These are phyloP conservation scores for Puccinia hordei DNA, from an alignment of 1,284 basidiomycete genomes.

Conservation along the genomic window DNA sequence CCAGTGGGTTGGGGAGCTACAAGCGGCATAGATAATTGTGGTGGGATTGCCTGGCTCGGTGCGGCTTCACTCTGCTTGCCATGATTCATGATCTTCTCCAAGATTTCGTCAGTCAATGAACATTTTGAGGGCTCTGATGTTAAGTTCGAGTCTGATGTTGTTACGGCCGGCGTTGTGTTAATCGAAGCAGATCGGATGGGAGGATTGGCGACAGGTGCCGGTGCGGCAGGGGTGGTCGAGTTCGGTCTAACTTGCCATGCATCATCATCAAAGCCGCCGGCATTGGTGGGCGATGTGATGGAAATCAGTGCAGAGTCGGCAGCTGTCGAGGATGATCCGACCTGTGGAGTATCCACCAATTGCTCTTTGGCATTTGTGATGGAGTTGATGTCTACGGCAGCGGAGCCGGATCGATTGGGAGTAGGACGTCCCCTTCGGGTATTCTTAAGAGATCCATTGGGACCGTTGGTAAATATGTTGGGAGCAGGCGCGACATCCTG, in stretches of 20 bases:
- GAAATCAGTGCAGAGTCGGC: slow-evolving; percentile 61
- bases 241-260: slow-evolving; percentile 91
- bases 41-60: slow-evolving; percentile 54
- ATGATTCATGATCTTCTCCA: slow-evolving; percentile 51
- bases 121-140: slow-evolving; percentile 60
- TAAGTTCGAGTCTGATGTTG: slow-evolving; percentile 53
- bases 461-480: slow-evolving; percentile 82
- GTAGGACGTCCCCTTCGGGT: slow-evolving; percentile 81
- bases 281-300: slow-evolving; percentile 63
- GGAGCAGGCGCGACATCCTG: slow-evolving; percentile 67
- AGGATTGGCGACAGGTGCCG: slow-evolving; percentile 64
- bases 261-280: slow-evolving; percentile 87
- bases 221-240: slow-evolving; percentile 66
- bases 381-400: slow-evolving; percentile 71
- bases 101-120: slow-evolving; percentile 52
- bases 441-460: slow-evolving; percentile 81
- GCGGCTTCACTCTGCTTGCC: slow-evolving; percentile 54
- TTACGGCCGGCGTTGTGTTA: slow-evolving; percentile 57
- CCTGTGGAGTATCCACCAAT: slow-evolving; percentile 67
- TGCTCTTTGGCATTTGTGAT: slow-evolving; percentile 76
- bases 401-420: slow-evolving; percentile 68
- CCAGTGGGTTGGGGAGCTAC: slow-evolving; percentile 52
- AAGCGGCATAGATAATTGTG: slow-evolving; percentile 9
- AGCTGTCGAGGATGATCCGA: slow-evolving; percentile 62
- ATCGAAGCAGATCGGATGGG: slow-evolving; percentile 63